Percentiles rank a stretch among this genome's conserved stretches.
These are phyloP conservation scores for Colletotrichum zoysiae DNA, from an alignment of 2,329 filamentous ascomycete species.

Conservation along the genomic window DNA sequence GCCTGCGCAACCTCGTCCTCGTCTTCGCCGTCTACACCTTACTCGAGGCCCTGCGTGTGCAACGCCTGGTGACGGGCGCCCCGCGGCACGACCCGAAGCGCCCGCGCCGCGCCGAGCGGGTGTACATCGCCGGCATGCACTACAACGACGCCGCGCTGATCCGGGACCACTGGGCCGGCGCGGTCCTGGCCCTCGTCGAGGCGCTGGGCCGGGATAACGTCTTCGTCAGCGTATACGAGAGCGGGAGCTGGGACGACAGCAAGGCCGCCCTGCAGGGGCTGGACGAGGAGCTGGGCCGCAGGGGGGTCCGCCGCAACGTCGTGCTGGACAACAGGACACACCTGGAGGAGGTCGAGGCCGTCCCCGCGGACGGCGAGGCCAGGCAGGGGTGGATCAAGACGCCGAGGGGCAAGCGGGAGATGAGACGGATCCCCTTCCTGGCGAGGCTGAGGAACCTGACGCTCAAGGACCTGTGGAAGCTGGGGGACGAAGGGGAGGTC, in stretches of 20 bases:
- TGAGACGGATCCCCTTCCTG: slow-evolving; percentile 77
- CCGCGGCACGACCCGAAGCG: slow-evolving; percentile 40
- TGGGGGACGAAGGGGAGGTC: slow-evolving; percentile 62
- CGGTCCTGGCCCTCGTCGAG: slow-evolving; percentile 68
- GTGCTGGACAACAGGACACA: slow-evolving; percentile 71
- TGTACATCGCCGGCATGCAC: slow-evolving; percentile 78
- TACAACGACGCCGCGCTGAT: slow-evolving; percentile 75
- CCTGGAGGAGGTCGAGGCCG: slow-evolving; percentile 62
- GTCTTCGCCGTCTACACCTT: slow-evolving; percentile 53
- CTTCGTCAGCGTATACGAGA: slow-evolving; percentile 76
- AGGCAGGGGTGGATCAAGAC: slow-evolving; percentile 74
- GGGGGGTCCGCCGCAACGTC: slow-evolving; percentile 67
- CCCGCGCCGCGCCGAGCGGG: slow-evolving; percentile 52
- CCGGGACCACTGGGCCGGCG: slow-evolving; percentile 71
- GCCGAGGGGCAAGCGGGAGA: slow-evolving; percentile 63
- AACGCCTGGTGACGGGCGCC: slow-evolving; percentile 30
- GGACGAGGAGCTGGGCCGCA: slow-evolving; percentile 63
- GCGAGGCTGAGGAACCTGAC: slow-evolving; percentile 73
- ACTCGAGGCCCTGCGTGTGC: slow-evolving; percentile 56
- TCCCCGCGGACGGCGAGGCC: slow-evolving; percentile 41
- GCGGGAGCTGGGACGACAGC: slow-evolving; percentile 76
- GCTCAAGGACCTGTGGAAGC: slow-evolving; percentile 68
- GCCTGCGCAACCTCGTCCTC: slow-evolving; percentile 51
- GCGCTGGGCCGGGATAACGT: slow-evolving; percentile 73
- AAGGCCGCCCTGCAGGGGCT: slow-evolving; percentile 71